A percentile compares a stretch with the other conserved stretches of the same genome.
These are phyloP conservation scores for Ambrosiella cleistominuta DNA, from an alignment of 2,329 filamentous ascomycete genomes.

Conservation along the genomic window DNA sequence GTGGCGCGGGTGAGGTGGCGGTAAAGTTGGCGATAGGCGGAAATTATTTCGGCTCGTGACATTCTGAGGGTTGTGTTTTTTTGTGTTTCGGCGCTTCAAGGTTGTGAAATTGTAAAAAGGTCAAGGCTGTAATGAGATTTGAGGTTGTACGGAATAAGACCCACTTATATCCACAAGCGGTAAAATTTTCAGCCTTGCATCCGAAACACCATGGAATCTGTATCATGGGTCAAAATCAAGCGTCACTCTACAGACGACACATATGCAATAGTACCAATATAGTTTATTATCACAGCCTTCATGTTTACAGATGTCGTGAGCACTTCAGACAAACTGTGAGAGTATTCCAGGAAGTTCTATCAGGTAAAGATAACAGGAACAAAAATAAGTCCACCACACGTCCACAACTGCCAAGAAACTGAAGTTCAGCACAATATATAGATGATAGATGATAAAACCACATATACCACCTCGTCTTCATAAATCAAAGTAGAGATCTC, in stretches of 20 bases:
- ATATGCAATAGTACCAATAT: neutral
- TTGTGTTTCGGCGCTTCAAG: neutral
- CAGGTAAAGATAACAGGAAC: neutral
- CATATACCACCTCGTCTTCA: too few relatives aligned
- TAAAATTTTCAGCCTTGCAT: neutral
- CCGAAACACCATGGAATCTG: neutral
- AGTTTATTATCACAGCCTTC: neutral
- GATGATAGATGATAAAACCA: too few relatives aligned
- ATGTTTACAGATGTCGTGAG: neutral
- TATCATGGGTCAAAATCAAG: neutral
- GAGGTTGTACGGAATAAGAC: neutral
- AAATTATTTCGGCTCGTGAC: constrained; percentile 29
- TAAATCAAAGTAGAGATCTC: too few relatives aligned
- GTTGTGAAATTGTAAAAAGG: neutral
- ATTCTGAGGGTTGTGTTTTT: neutral
- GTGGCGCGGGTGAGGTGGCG: constrained; percentile 51
- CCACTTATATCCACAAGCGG: neutral
- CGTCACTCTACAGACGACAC: neutral
- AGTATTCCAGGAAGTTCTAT: neutral
- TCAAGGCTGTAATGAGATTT: neutral
- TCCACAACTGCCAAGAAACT: too few relatives aligned
- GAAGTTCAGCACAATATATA: too few relatives aligned
- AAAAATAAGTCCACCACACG: neutral
- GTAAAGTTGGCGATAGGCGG: constrained; percentile 54
- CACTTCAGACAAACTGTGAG: neutral